phyloP scores from a whole-genome alignment of 352 stramenopile species.

The Phytophthora pistaciae region DNA sequence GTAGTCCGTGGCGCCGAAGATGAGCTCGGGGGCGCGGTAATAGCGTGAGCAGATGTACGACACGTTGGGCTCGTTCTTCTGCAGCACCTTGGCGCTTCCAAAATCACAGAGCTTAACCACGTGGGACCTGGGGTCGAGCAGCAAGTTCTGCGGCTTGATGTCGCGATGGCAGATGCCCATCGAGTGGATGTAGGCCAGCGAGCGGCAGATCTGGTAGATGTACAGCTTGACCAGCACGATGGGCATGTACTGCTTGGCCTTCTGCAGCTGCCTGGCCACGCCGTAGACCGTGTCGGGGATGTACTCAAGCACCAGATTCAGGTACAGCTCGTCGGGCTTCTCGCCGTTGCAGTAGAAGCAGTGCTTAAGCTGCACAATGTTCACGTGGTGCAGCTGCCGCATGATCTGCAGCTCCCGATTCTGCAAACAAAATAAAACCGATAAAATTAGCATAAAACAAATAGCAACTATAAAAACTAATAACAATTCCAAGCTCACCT shows the following conservation, averaged over 20 bases:
- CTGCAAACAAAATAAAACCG: conserved; percentile 40
- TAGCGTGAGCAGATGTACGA: conserved; percentile 99
- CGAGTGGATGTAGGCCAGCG: conserved; percentile 98
- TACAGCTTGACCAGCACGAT: conserved; percentile 99
- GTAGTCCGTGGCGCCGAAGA: conserved; percentile 99
- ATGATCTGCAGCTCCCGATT: conserved; percentile 99
- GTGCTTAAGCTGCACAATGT: conserved; percentile 99
- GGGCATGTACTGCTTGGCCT: conserved; percentile 97
- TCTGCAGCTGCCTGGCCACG: conserved; percentile 96
- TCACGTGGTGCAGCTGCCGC: conserved; percentile 98
- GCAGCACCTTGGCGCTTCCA: conserved; percentile 95
- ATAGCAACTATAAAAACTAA: not conserved
- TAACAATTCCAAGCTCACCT: conserved; percentile 66
- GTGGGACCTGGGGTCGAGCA: conserved; percentile 97
- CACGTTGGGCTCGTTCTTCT: conserved; percentile 99
- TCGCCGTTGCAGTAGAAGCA: conserved; percentile 99
- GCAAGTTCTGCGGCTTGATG: conserved; percentile 99
- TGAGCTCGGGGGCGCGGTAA: conserved; percentile 99
- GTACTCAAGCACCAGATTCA: conserved; percentile 99
- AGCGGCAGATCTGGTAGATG: conserved; percentile 99
- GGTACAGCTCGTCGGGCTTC: conserved; percentile 97
- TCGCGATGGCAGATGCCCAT: conserved; percentile 99
- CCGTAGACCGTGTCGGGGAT: conserved; percentile 99
- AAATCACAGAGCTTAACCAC: conserved; percentile 99
- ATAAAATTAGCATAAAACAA: conserved; percentile 11